phyloP scores from a whole-genome alignment of 768 basidiomycete genomes.

The Mycena capillaripes region DNA sequence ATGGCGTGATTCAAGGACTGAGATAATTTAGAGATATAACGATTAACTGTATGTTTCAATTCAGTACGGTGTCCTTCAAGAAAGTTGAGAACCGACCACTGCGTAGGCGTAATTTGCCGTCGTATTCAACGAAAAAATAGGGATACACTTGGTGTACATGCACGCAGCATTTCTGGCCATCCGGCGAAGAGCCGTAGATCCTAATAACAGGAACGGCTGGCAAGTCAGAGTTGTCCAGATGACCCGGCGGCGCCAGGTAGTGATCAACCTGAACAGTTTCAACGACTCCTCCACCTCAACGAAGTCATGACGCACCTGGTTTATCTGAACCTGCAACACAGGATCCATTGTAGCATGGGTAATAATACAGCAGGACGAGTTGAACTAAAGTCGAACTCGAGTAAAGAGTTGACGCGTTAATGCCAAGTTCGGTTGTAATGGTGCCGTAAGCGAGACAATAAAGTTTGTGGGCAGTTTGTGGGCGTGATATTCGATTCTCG shows the following conservation, averaged over 20 bases:
- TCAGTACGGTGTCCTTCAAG: neutral
- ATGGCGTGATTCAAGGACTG: slow-evolving; percentile 90
- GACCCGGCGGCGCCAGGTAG: slow-evolving; percentile 66
- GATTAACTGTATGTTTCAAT: slow-evolving; percentile 68
- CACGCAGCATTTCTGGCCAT: slow-evolving; percentile 84
- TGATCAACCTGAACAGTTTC: slow-evolving; percentile 67
- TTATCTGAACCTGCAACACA: slow-evolving; percentile 58
- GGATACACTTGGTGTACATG: slow-evolving; percentile 96
- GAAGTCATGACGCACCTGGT: slow-evolving; percentile 44
- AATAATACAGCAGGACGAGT: slow-evolving; percentile 24
- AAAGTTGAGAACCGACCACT: slow-evolving; percentile 60
- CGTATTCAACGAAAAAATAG: slow-evolving; percentile 92
- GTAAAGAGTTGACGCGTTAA: too few relatives aligned
- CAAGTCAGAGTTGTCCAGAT: slow-evolving; percentile 74
- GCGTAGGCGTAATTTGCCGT: slow-evolving; percentile 71
- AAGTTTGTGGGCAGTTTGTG: too few relatives aligned
- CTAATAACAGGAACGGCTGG: slow-evolving; percentile 84
- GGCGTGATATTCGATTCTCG: too few relatives aligned
- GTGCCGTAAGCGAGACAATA: too few relatives aligned
- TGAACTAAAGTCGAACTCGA: neutral
- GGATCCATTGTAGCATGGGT: slow-evolving; percentile 35
- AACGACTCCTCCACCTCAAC: neutral
- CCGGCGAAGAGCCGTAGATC: slow-evolving; percentile 88
- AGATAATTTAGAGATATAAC: slow-evolving; percentile 77
- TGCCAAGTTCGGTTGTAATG: neutral